Conservation (phyloP, 805 yeast genomes). For the Nakazawaea wickerhamii region DNA sequence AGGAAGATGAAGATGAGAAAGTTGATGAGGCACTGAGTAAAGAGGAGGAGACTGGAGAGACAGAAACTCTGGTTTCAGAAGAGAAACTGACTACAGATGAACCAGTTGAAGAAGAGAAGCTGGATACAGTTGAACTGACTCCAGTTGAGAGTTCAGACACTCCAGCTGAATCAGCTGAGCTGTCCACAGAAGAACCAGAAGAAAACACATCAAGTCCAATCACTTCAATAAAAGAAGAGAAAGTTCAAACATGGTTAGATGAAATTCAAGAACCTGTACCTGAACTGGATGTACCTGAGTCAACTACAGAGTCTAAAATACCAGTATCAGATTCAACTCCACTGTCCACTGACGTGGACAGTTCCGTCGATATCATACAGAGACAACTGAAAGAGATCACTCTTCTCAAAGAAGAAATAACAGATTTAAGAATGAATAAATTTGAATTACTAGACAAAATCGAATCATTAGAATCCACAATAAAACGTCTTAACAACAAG, state of each 20-base stretch:
- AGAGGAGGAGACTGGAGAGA: slow-evolving; percentile 17
- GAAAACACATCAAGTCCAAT: too few relatives aligned
- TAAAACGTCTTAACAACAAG: slow-evolving; percentile 6
- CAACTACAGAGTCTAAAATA: too few relatives aligned
- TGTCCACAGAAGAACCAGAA: too few relatives aligned
- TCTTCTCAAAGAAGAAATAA: slow-evolving; percentile 7
- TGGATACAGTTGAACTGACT: slow-evolving; percentile 1
- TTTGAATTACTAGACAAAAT: slow-evolving; percentile 11
- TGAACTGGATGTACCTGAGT: too few relatives aligned
- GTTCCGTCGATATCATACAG: not conserved
- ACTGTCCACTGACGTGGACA: not conserved
- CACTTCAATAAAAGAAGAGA: too few relatives aligned
- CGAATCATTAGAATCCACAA: slow-evolving; percentile 5
- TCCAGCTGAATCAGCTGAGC: not conserved
- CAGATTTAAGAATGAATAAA: slow-evolving; percentile 9
- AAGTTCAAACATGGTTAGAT: slow-evolving; percentile 13
- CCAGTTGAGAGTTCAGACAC: not conserved
- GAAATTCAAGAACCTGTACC: slow-evolving; percentile 8
- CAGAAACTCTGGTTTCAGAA: slow-evolving; percentile 23
- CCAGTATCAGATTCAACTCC: too few relatives aligned
- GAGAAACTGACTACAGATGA: slow-evolving; percentile 20
- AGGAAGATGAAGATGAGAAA: slow-evolving; percentile 22
- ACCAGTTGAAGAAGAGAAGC: slow-evolving; percentile 6
- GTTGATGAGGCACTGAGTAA: slow-evolving; percentile 11
- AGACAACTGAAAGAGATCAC: slow-evolving; percentile 1